phyloP scores from a whole-genome alignment of 2,329 filamentous ascomycete species.

The Trichoderma brevicompactum region DNA sequence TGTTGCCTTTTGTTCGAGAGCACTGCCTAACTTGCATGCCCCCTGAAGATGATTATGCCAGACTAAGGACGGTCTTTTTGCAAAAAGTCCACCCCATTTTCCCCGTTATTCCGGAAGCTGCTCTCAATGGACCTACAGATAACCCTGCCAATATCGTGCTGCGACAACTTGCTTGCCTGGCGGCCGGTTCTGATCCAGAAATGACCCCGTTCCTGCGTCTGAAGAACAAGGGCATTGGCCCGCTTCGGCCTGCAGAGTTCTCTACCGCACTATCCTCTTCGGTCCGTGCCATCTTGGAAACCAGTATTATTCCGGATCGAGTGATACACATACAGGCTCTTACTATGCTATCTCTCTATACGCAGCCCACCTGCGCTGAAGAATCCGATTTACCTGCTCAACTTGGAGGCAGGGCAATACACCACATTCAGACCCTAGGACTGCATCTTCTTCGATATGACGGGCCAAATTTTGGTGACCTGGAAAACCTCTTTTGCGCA shows the following conservation, averaged over 20 bases:
- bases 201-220: slow-evolving; percentile 52
- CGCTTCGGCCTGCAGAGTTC: slow-evolving; percentile 53
- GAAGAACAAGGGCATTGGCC: slow-evolving; percentile 42
- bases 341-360: slow-evolving; percentile 61
- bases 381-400: slow-evolving; percentile 61
- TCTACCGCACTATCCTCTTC: slow-evolving; percentile 54
- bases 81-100: slow-evolving; percentile 61
- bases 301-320: slow-evolving; percentile 58
- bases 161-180: slow-evolving; percentile 59
- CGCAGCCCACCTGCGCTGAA: slow-evolving; percentile 57
- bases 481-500: slow-evolving; percentile 59
- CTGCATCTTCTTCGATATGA: slow-evolving; percentile 55
- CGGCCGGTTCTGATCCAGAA: slow-evolving; percentile 56
- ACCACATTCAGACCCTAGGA: slow-evolving; percentile 61
- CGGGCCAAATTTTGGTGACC: slow-evolving; percentile 46
- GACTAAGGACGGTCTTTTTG: slow-evolving; percentile 52
- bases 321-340: slow-evolving; percentile 60
- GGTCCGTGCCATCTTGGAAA: slow-evolving; percentile 55
- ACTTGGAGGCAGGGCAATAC: slow-evolving; percentile 57
- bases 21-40: slow-evolving; percentile 56
- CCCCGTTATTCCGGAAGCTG: slow-evolving; percentile 52
- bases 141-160: slow-evolving; percentile 50
- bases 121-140: slow-evolving; percentile 39
- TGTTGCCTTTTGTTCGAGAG: slow-evolving; percentile 50
- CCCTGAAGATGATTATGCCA: slow-evolving; percentile 50